Base-by-base conservation (phyloP, 495 filamentous ascomycete species). In the Friedmanniomyces endolithicus region DNA sequence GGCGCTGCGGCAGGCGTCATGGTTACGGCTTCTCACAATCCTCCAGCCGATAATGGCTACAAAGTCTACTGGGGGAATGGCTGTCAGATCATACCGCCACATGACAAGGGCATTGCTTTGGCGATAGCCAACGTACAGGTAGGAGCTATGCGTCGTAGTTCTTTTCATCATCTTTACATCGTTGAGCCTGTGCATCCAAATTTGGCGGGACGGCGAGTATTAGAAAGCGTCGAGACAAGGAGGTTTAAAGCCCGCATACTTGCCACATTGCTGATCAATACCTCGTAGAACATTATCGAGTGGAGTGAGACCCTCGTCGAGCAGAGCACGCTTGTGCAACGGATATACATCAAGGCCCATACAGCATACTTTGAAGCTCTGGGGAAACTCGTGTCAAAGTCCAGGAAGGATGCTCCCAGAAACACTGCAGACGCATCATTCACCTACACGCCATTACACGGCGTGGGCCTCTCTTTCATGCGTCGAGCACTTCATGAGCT, bases 21-120 rank as follows among this genome's bases (percentile, higher is more conserved):
- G 84, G 73, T 86, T 46, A 86, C 84, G 43, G 84, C 84, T 23
- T 81, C 78, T 56, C 81, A 85, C 65, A 87, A 87, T 59, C 84
- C 83, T 47, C 75, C 79, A 19, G 68, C 77, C 56, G 83, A 87
- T 64, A 86, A 87, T 62, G 78, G 82, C 37, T 86, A 86, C 68
- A 87, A 87, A 69, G 83, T 87, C 23, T 85, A 84, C 68, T 84
- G 80, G 68, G 72, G 67, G 48, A 84, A 84, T 63, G 83, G 80
- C 14, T 84, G 80, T 56, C 83, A 87, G 64, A 85, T 86, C 56
- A 81, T 84, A 48, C 71, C 80, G 16, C 83, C 83, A 48, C 71
- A 79, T 58, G 84, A 86, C 57, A 68, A 62, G 22, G 73, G 76
- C 39, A 87, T 87, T 46, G 73, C 81, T 2, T 70, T 68, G 17